These are phyloP conservation scores for Epipyxis sp. DNA, from an alignment of 108 stramenopile species.

Conservation along the genomic window DNA sequence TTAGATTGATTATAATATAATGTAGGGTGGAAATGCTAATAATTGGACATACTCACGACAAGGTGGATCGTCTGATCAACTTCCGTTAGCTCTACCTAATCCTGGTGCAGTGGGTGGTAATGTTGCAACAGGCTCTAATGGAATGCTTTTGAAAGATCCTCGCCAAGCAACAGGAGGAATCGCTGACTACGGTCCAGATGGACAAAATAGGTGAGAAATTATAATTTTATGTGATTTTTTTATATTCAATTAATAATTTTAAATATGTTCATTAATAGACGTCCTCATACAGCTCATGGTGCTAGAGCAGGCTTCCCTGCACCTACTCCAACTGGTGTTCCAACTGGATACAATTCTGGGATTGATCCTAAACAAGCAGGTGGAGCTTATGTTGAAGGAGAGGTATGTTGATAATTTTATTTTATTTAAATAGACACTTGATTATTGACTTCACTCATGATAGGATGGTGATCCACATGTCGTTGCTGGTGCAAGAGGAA, in stretches of 20 bases:
- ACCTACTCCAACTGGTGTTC: background rate
- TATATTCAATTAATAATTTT: too few species aligned
- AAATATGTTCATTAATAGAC: background rate
- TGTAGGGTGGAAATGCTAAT: too few species aligned
- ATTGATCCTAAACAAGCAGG: background rate
- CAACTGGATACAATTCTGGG: background rate
- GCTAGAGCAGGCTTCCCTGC: constrained; percentile 7
- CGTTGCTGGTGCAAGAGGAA: constrained; percentile 25
- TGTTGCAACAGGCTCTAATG: too few species aligned
- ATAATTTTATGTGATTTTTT: too few species aligned
- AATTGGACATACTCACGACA: background rate
- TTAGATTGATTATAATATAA: too few species aligned
- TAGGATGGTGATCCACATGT: constrained; percentile 16
- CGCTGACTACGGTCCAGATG: background rate
- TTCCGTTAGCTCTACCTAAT: too few species aligned
- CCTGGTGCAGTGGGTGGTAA: too few species aligned
- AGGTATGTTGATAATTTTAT: background rate
- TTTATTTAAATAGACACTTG: too few species aligned
- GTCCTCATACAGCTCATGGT: constrained; percentile 32
- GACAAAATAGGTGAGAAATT: constrained; percentile 1
- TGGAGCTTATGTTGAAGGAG: background rate
- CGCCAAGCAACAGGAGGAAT: background rate
- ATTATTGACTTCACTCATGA: too few species aligned
- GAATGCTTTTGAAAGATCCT: background rate
- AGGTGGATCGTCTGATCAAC: background rate